A percentile compares a stretch with the other conserved stretches of the same genome.
Conservation (phyloP, 2,329 filamentous ascomycete genomes). For the Pyrenochaeta sp. region DNA sequence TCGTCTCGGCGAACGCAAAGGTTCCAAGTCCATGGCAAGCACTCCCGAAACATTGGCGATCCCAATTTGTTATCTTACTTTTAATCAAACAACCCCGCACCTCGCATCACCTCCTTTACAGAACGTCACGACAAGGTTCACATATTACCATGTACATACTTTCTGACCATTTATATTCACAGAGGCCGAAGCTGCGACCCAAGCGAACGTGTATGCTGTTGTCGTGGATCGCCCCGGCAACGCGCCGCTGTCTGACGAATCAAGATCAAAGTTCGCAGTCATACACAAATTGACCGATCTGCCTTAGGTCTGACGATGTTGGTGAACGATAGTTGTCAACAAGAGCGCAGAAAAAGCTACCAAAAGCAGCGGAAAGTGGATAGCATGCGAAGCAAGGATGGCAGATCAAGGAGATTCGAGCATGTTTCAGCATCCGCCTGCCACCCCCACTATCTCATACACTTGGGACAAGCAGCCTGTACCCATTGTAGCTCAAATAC, state of each 20-base stretch:
- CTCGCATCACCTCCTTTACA: slow-evolving; percentile 3
- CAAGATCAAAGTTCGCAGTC: slow-evolving; percentile 30
- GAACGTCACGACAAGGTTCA: slow-evolving; percentile 4
- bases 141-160: slow-evolving; percentile 1
- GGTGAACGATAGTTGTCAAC: neutral
- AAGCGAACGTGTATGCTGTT: slow-evolving; percentile 53
- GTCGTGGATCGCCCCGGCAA: slow-evolving; percentile 73
- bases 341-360: neutral
- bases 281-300: slow-evolving; percentile 51
- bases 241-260: slow-evolving; percentile 59
- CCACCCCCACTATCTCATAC: neutral
- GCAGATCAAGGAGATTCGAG: neutral
- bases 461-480: neutral
- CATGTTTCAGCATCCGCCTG: neutral
- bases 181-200: slow-evolving; percentile 57
- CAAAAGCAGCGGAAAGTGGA: neutral
- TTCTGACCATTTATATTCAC: slow-evolving; percentile 24
- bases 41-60: slow-evolving; percentile 17
- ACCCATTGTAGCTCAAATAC: neutral
- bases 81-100: slow-evolving; percentile 18
- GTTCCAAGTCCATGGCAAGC: neutral
- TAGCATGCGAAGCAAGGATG: neutral
- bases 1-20: neutral
- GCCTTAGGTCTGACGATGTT: slow-evolving; percentile 10
- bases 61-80: slow-evolving; percentile 7